phyloP scores from a whole-genome alignment of 129 eudicot species.

The Chrysanthemum lavandulifolium region DNA sequence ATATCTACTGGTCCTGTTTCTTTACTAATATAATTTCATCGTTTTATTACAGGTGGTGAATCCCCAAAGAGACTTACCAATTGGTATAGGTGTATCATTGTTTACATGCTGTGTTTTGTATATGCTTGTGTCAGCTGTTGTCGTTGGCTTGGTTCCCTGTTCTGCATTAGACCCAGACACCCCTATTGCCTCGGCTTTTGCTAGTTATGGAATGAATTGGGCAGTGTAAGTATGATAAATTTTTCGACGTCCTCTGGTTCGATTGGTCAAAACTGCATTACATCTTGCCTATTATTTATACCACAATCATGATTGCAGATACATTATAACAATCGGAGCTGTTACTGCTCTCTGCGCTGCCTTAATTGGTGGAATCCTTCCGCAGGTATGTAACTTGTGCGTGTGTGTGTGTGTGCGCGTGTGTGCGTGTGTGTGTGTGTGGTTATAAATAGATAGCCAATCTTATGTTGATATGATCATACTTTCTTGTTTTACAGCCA shows the following conservation, averaged over 20 bases:
- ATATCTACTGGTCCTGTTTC: background rate
- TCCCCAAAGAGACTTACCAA: constrained; percentile 62
- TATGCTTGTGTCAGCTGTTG: too few species aligned
- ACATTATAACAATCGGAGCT: constrained; percentile 53
- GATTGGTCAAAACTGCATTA: too few species aligned
- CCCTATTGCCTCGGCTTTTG: too few species aligned
- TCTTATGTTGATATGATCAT: background rate
- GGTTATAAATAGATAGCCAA: background rate
- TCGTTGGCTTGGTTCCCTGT: too few species aligned
- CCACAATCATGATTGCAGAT: constrained; percentile 30
- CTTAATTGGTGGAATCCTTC: constrained; percentile 61
- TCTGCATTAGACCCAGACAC: too few species aligned
- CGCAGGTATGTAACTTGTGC: constrained; percentile 39
- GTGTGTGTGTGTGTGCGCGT: too few species aligned
- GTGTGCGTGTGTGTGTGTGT: background rate
- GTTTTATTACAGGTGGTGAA: constrained; percentile 48
- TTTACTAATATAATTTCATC: background rate
- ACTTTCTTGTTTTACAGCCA: constrained; percentile 47
- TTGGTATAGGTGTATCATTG: constrained; percentile 40
- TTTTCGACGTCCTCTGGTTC: too few species aligned
- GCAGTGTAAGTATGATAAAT: too few species aligned
- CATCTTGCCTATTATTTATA: too few species aligned
- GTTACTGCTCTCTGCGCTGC: constrained; percentile 76
- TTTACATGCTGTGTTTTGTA: too few species aligned
- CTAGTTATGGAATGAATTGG: too few species aligned